Conservation (phyloP, 2,329 filamentous ascomycete genomes). For the Chaetothyriales sp. region DNA sequence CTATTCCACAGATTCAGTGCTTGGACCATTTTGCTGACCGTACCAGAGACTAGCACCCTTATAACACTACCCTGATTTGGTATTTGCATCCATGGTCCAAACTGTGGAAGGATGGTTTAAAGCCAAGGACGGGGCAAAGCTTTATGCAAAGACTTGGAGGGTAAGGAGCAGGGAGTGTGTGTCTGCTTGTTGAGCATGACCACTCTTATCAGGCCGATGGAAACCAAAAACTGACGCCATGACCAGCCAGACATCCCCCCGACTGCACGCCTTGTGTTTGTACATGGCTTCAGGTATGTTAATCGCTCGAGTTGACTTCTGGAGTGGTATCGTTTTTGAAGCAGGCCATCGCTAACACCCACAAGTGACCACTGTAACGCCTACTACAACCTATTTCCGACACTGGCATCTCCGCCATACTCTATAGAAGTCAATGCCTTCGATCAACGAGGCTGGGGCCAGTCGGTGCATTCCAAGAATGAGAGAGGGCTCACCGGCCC, state of each 20-base stretch:
- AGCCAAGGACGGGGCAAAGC: conserved; percentile 37
- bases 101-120: conserved; percentile 40
- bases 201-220: neutral
- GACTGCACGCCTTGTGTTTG: conserved; percentile 60
- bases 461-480: conserved; percentile 44
- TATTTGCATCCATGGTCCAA: conserved; percentile 22
- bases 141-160: conserved; percentile 52
- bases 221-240: neutral
- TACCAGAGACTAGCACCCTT: neutral
- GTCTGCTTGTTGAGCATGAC: neutral
- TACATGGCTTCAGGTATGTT: conserved; percentile 58
- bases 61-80: neutral
- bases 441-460: conserved; percentile 84
- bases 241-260: conserved; percentile 28
- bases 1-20: neutral
- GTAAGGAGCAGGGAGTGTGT: conserved; percentile 27
- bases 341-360: conserved; percentile 1
- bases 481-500: conserved; percentile 56
- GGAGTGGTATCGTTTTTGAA: neutral
- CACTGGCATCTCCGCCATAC: conserved; percentile 44
- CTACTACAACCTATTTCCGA: conserved; percentile 61
- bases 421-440: conserved; percentile 66
- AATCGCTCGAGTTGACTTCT: neutral
- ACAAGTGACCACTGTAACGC: conserved; percentile 38
- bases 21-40: too few species aligned